Percentiles rank a stretch among this genome's conserved stretches.
Conservation (phyloP, 352 stramenopile species). For the Pythium aristosporum region DNA sequence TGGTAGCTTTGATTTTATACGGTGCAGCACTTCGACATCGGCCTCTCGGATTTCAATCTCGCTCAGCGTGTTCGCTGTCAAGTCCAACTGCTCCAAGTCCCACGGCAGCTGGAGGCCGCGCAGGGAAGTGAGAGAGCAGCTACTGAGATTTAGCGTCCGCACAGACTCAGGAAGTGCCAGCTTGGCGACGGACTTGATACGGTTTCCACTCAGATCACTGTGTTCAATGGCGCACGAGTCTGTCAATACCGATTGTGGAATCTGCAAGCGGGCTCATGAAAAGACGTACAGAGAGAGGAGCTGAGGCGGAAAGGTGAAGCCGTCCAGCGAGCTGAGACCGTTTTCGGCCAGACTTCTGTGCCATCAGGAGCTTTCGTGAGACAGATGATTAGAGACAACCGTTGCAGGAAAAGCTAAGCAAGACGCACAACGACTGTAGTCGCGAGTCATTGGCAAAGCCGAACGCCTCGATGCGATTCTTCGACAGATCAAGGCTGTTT, state of each 20-base stretch:
- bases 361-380: neutral
- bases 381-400: neutral
- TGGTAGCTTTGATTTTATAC: neutral
- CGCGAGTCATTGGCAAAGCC: constrained; percentile 3
- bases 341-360: constrained; percentile 7
- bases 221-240: neutral
- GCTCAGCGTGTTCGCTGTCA: constrained; percentile 5
- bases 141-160: constrained; percentile 11
- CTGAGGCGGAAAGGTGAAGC: constrained; percentile 14
- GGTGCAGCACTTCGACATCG: constrained; percentile 8
- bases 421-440: constrained; percentile 3
- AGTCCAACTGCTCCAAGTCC: constrained; percentile 5
- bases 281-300: constrained; percentile 20
- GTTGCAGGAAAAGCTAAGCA: neutral
- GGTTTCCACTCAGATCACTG: constrained; percentile 19
- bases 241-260: neutral
- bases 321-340: neutral
- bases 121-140: constrained; percentile 3
- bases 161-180: constrained; percentile 1
- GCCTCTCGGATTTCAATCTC: constrained; percentile 17
- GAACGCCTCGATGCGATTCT: constrained; percentile 1
- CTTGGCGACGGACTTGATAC: neutral
- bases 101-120: constrained; percentile 1
- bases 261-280: no score
- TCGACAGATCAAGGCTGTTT: neutral